phyloP scores from a whole-genome alignment of 176 grass and related monocot species.

The Poa pratensis region DNA sequence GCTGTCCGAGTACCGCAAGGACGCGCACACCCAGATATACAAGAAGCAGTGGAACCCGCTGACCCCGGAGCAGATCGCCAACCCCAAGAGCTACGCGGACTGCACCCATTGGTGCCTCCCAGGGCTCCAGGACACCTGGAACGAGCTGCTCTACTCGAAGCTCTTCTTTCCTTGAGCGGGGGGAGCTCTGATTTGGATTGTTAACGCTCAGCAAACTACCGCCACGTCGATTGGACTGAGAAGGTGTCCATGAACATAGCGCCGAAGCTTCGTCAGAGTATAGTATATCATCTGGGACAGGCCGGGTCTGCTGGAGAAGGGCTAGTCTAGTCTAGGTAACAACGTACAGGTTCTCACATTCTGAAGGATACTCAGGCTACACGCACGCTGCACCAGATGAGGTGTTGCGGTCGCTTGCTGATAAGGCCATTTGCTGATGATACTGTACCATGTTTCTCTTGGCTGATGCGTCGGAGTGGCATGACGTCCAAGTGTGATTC shows the following conservation, averaged over 20 bases:
- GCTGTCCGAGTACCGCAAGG: conserved; percentile 90
- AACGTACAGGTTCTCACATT: conserved; percentile 27
- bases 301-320: conserved; percentile 21
- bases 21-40: conserved; percentile 94
- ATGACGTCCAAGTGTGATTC: conserved; percentile 9
- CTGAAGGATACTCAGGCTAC: background rate
- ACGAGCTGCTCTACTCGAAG: conserved; percentile 81
- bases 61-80: conserved; percentile 68
- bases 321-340: conserved; percentile 31
- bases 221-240: background rate
- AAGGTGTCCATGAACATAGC: background rate
- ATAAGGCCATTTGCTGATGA: conserved; percentile 28
- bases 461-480: background rate
- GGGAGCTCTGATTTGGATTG: background rate
- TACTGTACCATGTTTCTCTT: background rate
- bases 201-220: background rate
- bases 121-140: conserved; percentile 95
- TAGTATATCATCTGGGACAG: background rate
- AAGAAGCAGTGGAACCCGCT: conserved; percentile 89
- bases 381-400: background rate
- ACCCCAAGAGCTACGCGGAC: conserved; percentile 83
- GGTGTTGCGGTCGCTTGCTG: background rate
- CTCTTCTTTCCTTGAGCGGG: conserved; percentile 71
- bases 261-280: conserved; percentile 9
- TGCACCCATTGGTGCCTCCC: conserved; percentile 95